Percentiles rank a stretch among this genome's conserved stretches.
Conservation (phyloP, 306 rosid genomes). For the Lathyrus oleraceus region DNA sequence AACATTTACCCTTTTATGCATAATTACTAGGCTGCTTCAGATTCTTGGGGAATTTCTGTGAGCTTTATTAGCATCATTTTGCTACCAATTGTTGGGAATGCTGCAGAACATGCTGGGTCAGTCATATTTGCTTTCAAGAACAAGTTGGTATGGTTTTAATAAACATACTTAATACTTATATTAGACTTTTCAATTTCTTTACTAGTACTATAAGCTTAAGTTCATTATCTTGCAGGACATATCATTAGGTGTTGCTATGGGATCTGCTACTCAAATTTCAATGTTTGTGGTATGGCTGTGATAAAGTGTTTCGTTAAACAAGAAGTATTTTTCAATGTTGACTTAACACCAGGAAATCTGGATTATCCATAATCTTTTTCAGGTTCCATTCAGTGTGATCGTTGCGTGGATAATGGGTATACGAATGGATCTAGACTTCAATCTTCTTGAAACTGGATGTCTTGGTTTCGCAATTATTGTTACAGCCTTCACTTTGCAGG, state of each 20-base stretch:
- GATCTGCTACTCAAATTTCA: conserved; percentile 93
- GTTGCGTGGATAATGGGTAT: conserved; percentile 90
- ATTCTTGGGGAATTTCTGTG: conserved; percentile 91
- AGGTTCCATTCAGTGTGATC: conserved; percentile 87
- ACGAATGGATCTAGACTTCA: conserved; percentile 78
- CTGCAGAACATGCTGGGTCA: conserved; percentile 97
- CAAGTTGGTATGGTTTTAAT: conserved; percentile 64
- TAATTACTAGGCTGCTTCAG: conserved; percentile 74
- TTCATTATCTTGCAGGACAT: conserved; percentile 60
- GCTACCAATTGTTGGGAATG: conserved; percentile 97
- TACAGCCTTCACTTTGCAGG: conserved; percentile 86
- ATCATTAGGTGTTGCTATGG: conserved; percentile 87
- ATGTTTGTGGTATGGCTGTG: conserved; percentile 73
- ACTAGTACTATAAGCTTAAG: not conserved
- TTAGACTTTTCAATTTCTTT: not conserved
- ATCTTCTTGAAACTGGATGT: conserved; percentile 79
- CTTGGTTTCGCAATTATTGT: conserved; percentile 71
- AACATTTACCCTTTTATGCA: not conserved
- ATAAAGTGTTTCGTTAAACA: not conserved
- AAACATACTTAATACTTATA: not conserved
- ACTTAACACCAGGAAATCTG: not conserved
- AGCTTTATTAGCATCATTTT: conserved; percentile 87
- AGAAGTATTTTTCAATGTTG: not conserved
- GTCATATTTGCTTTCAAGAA: conserved; percentile 91
- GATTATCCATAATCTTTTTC: conserved; percentile 24